A percentile compares a stretch with the other conserved stretches of the same genome.
These are phyloP conservation scores for Daldinia childiae DNA, from an alignment of 495 filamentous ascomycete species.

Conservation along the genomic window DNA sequence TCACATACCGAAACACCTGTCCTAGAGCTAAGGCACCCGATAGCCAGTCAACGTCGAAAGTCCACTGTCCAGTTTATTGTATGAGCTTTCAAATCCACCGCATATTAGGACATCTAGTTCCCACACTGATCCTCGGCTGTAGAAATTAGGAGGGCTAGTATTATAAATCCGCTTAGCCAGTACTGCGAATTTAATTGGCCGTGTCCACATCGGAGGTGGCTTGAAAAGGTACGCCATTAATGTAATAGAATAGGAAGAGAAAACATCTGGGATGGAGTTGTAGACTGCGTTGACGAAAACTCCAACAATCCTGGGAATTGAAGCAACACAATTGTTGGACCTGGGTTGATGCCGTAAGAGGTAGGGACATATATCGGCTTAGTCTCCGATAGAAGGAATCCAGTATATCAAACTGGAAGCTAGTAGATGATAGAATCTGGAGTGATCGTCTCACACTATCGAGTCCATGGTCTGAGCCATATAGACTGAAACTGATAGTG, in stretches of 20 bases:
- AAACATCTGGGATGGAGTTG: background rate
- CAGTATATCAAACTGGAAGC: background rate
- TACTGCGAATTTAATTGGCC: background rate
- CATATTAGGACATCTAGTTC: background rate
- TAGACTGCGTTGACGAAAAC: background rate
- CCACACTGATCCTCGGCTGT: background rate
- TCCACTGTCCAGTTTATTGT: background rate
- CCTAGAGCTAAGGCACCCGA: background rate
- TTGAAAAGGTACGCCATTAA: slow-evolving; percentile 10
- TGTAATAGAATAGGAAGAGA: slow-evolving; percentile 12
- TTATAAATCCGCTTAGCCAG: too few relatives aligned
- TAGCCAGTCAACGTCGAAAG: background rate
- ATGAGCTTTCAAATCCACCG: background rate
- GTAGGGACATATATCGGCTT: background rate
- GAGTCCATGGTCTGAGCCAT: background rate
- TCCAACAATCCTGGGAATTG: background rate
- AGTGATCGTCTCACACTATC: background rate
- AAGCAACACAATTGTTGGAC: background rate
- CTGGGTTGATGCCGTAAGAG: background rate
- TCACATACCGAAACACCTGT: background rate
- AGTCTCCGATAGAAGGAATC: background rate
- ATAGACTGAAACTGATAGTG: background rate
- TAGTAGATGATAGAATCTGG: background rate
- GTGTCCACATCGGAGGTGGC: background rate
- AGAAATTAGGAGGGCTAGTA: slow-evolving; percentile 7